Conservation (phyloP, 345 rosid genomes). For the Citrus glauca region DNA sequence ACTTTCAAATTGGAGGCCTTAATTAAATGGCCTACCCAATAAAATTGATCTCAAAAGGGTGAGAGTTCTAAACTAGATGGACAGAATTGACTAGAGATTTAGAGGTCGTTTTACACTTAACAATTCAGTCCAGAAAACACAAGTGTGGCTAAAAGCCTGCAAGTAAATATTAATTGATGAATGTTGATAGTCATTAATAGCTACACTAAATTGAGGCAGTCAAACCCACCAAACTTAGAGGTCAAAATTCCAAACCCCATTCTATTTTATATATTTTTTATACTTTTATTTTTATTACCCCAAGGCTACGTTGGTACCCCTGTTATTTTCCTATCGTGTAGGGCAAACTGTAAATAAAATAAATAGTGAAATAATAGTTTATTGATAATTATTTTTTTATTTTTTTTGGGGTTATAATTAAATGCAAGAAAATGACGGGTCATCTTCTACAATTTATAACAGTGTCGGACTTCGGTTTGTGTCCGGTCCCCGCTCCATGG, state of each 20-base stretch:
- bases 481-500: slow-evolving; percentile 32
- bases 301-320: neutral
- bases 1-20: too few species aligned
- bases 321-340: neutral
- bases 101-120: too few species aligned
- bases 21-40: too few species aligned
- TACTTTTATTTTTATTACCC: neutral
- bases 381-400: neutral
- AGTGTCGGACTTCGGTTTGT: slow-evolving; percentile 17
- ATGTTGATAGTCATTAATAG: neutral
- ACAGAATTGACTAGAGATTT: neutral
- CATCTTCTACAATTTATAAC: slow-evolving; percentile 24
- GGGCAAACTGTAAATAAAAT: neutral
- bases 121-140: too few species aligned
- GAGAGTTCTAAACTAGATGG: neutral
- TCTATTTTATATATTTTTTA: neutral
- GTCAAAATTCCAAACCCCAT: neutral
- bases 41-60: too few species aligned
- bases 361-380: neutral
- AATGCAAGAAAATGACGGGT: slow-evolving; percentile 37
- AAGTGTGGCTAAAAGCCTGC: too few species aligned
- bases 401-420: neutral
- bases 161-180: too few species aligned
- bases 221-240: neutral
- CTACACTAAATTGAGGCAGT: neutral